Evolutionary conservation across 345 rosid species (phyloP).

Genomic region (Sisymbrium altissimum): DNA sequence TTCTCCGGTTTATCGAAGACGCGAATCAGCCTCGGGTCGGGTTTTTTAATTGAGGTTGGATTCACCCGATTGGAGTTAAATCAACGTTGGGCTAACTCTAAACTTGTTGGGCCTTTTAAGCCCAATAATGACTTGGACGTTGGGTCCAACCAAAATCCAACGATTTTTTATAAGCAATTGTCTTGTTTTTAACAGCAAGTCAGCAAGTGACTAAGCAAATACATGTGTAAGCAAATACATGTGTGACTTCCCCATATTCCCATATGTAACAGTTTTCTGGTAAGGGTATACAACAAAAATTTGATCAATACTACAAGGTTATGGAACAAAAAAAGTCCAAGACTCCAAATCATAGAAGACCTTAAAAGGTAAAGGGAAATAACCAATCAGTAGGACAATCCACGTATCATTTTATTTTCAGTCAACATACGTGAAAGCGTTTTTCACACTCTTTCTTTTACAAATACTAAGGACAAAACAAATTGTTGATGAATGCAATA

Average conservation of each 20-base stretch:
- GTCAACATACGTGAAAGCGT: background rate
- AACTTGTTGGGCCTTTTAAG: background rate
- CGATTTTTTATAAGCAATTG: background rate
- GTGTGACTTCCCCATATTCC: too few relatives aligned
- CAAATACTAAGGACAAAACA: slow-evolving; percentile 1
- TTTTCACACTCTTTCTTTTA: slow-evolving; percentile 9
- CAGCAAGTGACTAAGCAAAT: too few relatives aligned
- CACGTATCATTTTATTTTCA: background rate
- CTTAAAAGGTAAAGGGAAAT: too few relatives aligned
- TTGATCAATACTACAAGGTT: too few relatives aligned
- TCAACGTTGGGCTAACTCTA: background rate
- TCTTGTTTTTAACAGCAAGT: background rate
- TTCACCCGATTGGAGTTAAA: background rate
- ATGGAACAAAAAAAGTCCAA: too few relatives aligned
- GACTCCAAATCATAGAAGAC: too few relatives aligned
- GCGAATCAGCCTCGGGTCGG: slow-evolving; percentile 9
- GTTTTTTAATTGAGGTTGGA: background rate
- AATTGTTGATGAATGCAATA: background rate
- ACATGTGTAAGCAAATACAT: too few relatives aligned
- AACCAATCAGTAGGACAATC: background rate
- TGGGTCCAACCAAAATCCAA: background rate
- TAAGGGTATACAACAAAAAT: too few relatives aligned
- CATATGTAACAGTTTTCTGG: too few relatives aligned
- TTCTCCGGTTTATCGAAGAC: background rate
- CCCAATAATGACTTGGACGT: background rate